Percentiles rank a stretch among this genome's conserved stretches.
Evolutionary conservation across 148 eudicot species (phyloP).

Genomic region (Hydrangea macrophylla): DNA sequence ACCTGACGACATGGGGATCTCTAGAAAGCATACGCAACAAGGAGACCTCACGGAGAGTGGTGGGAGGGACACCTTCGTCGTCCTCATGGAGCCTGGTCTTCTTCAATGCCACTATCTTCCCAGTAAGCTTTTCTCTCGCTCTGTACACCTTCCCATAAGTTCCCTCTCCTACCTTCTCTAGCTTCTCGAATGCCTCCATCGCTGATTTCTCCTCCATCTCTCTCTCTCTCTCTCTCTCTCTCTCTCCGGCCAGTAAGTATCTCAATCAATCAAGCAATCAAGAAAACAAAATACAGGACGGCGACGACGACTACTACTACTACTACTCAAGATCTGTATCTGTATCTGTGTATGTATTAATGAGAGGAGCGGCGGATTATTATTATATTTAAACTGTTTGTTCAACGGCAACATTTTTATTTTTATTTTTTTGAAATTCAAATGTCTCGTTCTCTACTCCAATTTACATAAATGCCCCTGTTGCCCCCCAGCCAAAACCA

Average conservation of each 20-base stretch:
- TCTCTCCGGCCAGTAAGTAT: not conserved
- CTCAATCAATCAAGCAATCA: not conserved
- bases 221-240: constrained; percentile 17
- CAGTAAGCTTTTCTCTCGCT: constrained; percentile 79
- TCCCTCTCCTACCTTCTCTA: constrained; percentile 97
- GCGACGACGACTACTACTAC: too few relatives aligned
- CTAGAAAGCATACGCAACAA: constrained; percentile 88
- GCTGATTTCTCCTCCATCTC: constrained; percentile 37
- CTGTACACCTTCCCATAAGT: constrained; percentile 93
- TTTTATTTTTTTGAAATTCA: too few relatives aligned
- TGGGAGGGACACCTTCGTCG: constrained; percentile 95
- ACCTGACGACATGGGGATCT: constrained; percentile 91
- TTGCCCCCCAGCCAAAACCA: too few relatives aligned
- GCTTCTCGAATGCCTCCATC: constrained; percentile 91
- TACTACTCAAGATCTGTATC: not conserved
- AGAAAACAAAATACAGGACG: too few relatives aligned
- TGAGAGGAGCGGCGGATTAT: not conserved
- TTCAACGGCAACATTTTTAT: constrained; percentile 14
- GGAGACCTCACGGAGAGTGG: constrained; percentile 93
- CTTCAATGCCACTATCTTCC: constrained; percentile 91
- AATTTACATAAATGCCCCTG: too few relatives aligned
- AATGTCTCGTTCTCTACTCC: too few relatives aligned
- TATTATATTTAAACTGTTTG: not conserved
- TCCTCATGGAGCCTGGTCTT: constrained; percentile 91
- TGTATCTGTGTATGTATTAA: not conserved